Percentiles rank a stretch among this genome's conserved stretches.
phyloP scores from a whole-genome alignment of 768 basidiomycete species.

The Podaxis carcinomalis region DNA sequence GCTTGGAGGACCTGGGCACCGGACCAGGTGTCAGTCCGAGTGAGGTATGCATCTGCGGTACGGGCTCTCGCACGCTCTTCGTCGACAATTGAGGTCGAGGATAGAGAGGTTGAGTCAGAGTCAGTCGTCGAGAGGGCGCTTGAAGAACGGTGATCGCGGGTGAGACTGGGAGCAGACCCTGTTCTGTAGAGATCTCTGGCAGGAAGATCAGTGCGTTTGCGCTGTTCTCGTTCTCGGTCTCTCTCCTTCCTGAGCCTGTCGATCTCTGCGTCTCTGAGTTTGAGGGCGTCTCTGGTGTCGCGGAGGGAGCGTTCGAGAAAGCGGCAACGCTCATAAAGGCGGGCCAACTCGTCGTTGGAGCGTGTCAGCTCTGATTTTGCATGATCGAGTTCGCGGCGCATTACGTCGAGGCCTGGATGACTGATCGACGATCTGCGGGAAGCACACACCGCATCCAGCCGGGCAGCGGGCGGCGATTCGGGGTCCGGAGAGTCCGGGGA shows the following conservation, averaged over 20 bases:
- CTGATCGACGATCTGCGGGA: slow-evolving; percentile 33
- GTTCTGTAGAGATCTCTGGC: not conserved
- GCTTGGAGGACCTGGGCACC: slow-evolving; percentile 77
- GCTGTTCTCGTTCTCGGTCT: slow-evolving; percentile 27
- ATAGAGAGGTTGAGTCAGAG: slow-evolving; percentile 16
- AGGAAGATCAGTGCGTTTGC: slow-evolving; percentile 22
- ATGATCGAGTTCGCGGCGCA: slow-evolving; percentile 56
- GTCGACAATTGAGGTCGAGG: slow-evolving; percentile 22
- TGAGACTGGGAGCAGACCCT: not conserved
- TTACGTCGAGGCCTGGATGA: slow-evolving; percentile 34
- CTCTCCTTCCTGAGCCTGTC: slow-evolving; percentile 43
- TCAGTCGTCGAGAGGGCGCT: not conserved
- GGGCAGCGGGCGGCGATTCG: slow-evolving; percentile 11
- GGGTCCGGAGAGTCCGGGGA: not conserved
- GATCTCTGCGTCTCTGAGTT: slow-evolving; percentile 54
- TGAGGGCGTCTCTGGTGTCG: slow-evolving; percentile 59
- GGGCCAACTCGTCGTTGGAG: slow-evolving; percentile 48
- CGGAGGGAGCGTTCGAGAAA: slow-evolving; percentile 58
- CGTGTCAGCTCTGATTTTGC: slow-evolving; percentile 52
- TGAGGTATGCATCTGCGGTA: slow-evolving; percentile 64
- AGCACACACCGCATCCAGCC: slow-evolving; percentile 30
- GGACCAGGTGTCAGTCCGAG: slow-evolving; percentile 71
- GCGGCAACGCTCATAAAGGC: slow-evolving; percentile 59
- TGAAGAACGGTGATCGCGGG: slow-evolving; percentile 3
- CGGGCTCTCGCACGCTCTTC: slow-evolving; percentile 57